Evolutionary conservation across 73 alveolate species (phyloP), one percentile per base, ranked within the genome.

Genomic region (Paramecium primaurelia): DNA sequence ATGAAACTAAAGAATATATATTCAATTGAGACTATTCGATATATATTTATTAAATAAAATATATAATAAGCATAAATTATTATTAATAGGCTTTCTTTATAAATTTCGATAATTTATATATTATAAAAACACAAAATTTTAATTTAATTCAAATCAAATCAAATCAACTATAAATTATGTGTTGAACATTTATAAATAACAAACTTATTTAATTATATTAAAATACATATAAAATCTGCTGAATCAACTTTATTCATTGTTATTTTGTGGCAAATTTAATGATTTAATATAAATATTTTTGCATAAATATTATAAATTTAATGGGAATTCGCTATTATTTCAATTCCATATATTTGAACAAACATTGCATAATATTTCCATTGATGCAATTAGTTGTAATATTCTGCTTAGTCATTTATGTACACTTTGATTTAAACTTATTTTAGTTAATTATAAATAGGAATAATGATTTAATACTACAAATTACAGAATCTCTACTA

Each of bases 261-360:
- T 2, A 49, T 40, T 40, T 40, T 40, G 8, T 40, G 16, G 49
- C 16, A 40, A 40, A 6, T 40, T 40, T 40, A 40, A 40, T 40
- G 49, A 40, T 40, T 40, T 40, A 40, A 7, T 40, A 40, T 40
- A 6, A 7, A 54, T 14, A 54, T 54, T 4, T 47, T 54, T 54
- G 69, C 9, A 54, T n/a, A 54, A 40, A 54, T 54, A 54, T 54
- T 54, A 54, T 54, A 54, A 54, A n/a, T 54, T 54, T 54, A 8
- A 64, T 64, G 84, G 84, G 84, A 64, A 64, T 64, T 64, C 84
- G 84, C 84, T 64, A 64, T 64, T 64, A 32, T 28, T 64, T 64
- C 84, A 64, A 64, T 64, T 64, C 84, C 84, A 64, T 64, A 64
- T 64, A 64, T 16, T 64, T 64, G 84, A 64, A 64, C 47, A 64